Percentiles rank a stretch among this genome's conserved stretches.
Evolutionary conservation across 352 stramenopile genomes (phyloP).

Genomic region (Globisporangium takayamanum): DNA sequence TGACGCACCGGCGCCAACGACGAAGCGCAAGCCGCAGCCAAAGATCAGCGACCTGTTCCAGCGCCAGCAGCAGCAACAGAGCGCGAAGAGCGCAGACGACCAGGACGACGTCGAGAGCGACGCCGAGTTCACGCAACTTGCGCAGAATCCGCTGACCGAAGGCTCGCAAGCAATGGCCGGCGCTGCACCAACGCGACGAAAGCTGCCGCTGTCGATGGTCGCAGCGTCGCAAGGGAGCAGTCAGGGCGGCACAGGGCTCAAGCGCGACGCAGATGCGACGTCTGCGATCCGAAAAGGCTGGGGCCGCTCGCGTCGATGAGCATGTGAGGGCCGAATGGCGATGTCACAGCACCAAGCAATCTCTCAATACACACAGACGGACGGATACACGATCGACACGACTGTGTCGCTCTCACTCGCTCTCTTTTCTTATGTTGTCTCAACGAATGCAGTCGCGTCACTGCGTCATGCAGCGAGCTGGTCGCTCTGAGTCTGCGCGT

Average conservation of each 20-base stretch:
- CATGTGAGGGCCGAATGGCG: no score
- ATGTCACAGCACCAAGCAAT: not conserved
- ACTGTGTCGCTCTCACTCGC: no score
- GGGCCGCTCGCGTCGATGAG: constrained; percentile 54
- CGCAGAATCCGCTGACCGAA: constrained; percentile 20
- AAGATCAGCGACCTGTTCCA: constrained; percentile 62
- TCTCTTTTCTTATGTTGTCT: no score
- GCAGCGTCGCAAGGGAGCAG: constrained; percentile 40
- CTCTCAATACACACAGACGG: not conserved
- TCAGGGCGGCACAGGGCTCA: constrained; percentile 3
- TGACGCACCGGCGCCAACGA: constrained; percentile 13
- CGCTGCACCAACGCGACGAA: constrained; percentile 32
- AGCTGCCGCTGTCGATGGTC: constrained; percentile 67
- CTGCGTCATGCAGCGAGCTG: not conserved
- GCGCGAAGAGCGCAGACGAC: constrained; percentile 7
- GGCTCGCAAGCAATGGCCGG: constrained; percentile 20
- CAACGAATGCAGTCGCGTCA: not conserved
- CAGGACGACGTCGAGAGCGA: constrained; percentile 72
- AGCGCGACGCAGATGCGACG: constrained; percentile 9
- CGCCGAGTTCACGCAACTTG: constrained; percentile 53
- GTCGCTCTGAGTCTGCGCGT: no score
- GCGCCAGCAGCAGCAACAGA: constrained; percentile 22
- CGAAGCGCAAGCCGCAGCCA: constrained; percentile 33
- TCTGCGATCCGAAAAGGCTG: constrained; percentile 52
- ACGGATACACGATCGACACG: no score